Evolutionary conservation across 2,329 filamentous ascomycete species (phyloP).

Genomic region (Hirsutella rhossiliensis): DNA sequence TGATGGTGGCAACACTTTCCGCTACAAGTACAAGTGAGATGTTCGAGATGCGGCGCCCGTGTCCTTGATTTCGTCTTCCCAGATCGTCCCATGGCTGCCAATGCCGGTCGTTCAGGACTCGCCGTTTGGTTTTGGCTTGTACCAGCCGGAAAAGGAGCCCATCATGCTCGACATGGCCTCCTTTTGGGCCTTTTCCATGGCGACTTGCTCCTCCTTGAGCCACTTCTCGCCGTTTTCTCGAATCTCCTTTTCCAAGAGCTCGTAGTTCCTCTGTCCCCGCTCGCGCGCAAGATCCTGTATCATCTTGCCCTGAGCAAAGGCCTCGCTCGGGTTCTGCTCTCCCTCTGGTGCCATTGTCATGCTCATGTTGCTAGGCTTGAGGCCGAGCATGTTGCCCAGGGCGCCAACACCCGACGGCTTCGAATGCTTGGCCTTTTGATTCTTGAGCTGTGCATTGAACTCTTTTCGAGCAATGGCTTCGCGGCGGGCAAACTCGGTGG

Average conservation of each 20-base stretch:
- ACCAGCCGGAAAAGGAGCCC: slow-evolving; percentile 44
- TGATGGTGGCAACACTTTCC: neutral
- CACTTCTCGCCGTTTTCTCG: slow-evolving; percentile 88
- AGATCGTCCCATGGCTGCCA: no score
- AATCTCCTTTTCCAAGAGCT: slow-evolving; percentile 81
- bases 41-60: neutral
- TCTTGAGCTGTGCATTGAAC: slow-evolving; percentile 70
- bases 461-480: slow-evolving; percentile 77
- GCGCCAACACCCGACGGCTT: slow-evolving; percentile 51
- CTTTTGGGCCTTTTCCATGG: slow-evolving; percentile 80
- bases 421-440: slow-evolving; percentile 46
- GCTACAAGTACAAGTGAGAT: neutral
- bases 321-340: slow-evolving; percentile 60
- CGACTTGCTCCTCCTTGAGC: slow-evolving; percentile 83
- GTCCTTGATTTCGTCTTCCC: neutral
- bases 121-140: slow-evolving; percentile 9
- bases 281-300: slow-evolving; percentile 89
- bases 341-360: slow-evolving; percentile 50
- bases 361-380: slow-evolving; percentile 58
- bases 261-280: slow-evolving; percentile 80
- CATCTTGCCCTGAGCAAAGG: slow-evolving; percentile 89
- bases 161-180: slow-evolving; percentile 92
- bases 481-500: slow-evolving; percentile 76
- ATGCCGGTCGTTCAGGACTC: neutral
- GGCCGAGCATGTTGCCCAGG: slow-evolving; percentile 60